phyloP scores from a whole-genome alignment of 768 basidiomycete species.

The Glaciozyma antarctica region DNA sequence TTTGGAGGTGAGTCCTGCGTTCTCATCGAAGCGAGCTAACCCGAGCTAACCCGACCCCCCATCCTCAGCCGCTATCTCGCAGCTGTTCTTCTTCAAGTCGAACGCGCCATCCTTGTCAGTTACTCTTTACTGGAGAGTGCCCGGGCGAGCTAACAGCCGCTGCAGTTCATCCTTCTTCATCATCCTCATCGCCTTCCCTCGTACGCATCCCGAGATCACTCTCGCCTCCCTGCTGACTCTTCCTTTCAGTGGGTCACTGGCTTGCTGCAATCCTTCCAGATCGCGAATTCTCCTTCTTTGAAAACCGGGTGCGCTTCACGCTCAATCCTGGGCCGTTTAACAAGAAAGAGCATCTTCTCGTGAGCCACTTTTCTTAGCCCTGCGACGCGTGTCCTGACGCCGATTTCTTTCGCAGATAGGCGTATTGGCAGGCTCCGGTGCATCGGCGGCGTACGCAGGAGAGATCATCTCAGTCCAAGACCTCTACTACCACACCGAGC shows the following conservation, averaged over 20 bases:
- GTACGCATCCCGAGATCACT: neutral
- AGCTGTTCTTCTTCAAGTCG: conserved; percentile 37
- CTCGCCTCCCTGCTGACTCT: neutral
- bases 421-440: conserved; percentile 20
- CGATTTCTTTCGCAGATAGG: neutral
- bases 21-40: neutral
- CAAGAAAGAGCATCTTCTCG: conserved; percentile 36
- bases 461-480: conserved; percentile 37
- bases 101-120: conserved; percentile 33
- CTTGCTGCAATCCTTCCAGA: conserved; percentile 30
- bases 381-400: neutral
- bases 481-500: conserved; percentile 36
- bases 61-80: conserved; percentile 32
- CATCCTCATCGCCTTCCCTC: conserved; percentile 28
- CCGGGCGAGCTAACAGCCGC: neutral
- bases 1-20: conserved; percentile 14
- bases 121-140: neutral
- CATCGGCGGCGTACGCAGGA: conserved; percentile 35
- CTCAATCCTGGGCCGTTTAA: conserved; percentile 36
- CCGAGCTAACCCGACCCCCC: conserved; percentile 2
- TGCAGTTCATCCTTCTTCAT: conserved; percentile 12
- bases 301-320: conserved; percentile 1
- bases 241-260: conserved; percentile 27
- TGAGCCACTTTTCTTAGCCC: conserved; percentile 4
- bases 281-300: neutral